Conservation (phyloP, 2,329 filamentous ascomycete species). For the Alternaria ventricosa region DNA sequence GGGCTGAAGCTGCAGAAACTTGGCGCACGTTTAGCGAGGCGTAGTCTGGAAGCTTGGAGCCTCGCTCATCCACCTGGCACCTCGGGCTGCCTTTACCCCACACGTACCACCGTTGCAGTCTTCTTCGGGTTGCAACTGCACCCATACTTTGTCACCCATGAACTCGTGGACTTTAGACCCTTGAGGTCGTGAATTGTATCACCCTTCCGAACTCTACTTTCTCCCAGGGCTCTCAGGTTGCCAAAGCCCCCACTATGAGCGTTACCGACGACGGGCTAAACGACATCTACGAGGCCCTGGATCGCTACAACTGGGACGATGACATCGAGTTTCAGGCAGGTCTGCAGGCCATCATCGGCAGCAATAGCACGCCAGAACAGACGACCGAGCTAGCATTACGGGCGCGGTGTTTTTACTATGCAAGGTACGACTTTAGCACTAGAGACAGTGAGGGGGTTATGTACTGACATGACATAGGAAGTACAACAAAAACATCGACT, state of each 20-base stretch:
- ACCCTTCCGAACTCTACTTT: neutral
- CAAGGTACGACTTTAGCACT: constrained; percentile 43
- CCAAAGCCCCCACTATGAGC: constrained; percentile 29
- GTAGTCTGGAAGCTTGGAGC: constrained; percentile 20
- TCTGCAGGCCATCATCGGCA: constrained; percentile 69
- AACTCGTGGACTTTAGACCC: neutral
- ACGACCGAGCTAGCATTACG: constrained; percentile 65
- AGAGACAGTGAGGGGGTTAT: too few species aligned
- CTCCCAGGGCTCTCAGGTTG: neutral
- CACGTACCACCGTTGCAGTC: constrained; percentile 11
- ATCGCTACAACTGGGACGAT: constrained; percentile 70
- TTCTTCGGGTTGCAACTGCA: neutral
- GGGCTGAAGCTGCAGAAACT: constrained; percentile 26
- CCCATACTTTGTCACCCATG: constrained; percentile 1
- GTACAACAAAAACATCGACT: constrained; percentile 64
- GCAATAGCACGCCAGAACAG: constrained; percentile 61
- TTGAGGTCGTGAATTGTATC: constrained; percentile 1
- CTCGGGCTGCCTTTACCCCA: constrained; percentile 26
- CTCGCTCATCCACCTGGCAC: constrained; percentile 7
- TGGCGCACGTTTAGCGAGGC: constrained; percentile 28
- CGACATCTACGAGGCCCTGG: constrained; percentile 65
- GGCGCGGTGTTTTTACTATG: constrained; percentile 74
- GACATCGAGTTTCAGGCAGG: constrained; percentile 74
- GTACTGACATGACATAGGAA: constrained; percentile 36
- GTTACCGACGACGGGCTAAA: constrained; percentile 30